A percentile compares a stretch with the other conserved stretches of the same genome.
Conservation (phyloP, 140 eudicot species). For the Eryngium alpinum region DNA sequence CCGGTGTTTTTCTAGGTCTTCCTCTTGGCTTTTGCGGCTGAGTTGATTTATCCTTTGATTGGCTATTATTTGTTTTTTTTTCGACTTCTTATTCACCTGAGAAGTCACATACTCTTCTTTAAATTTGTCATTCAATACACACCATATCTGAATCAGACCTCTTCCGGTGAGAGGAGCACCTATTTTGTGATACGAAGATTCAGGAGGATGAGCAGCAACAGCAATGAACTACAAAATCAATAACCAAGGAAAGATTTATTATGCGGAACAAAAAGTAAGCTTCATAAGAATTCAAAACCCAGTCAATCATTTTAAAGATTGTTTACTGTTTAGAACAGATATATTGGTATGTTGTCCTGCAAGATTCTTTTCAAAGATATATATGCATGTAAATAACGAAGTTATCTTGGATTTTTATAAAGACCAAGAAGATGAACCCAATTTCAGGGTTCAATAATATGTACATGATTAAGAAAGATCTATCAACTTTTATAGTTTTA, state of each 20-base stretch:
- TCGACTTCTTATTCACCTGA: constrained; percentile 28
- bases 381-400: not conserved
- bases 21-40: constrained; percentile 35
- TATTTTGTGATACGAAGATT: constrained; percentile 80
- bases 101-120: constrained; percentile 31
- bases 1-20: constrained; percentile 40
- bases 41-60: not conserved
- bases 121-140: constrained; percentile 36
- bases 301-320: not conserved
- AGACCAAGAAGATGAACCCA: not conserved
- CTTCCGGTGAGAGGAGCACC: constrained; percentile 84
- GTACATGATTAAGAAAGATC: not conserved
- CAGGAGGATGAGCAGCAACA: constrained; percentile 98
- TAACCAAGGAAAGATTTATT: not conserved
- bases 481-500: not conserved
- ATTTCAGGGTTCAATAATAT: not conserved
- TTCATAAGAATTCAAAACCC: not conserved
- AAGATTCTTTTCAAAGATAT: not conserved
- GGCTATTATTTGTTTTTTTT: constrained; percentile 4
- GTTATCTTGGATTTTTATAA: not conserved
- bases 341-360: not conserved
- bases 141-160: constrained; percentile 91
- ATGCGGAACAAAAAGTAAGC: not conserved
- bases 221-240: constrained; percentile 58
- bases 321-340: not conserved